These are phyloP conservation scores for Aspergillus quadrilineatus DNA, from an alignment of 2,329 filamentous ascomycete genomes.

Conservation along the genomic window DNA sequence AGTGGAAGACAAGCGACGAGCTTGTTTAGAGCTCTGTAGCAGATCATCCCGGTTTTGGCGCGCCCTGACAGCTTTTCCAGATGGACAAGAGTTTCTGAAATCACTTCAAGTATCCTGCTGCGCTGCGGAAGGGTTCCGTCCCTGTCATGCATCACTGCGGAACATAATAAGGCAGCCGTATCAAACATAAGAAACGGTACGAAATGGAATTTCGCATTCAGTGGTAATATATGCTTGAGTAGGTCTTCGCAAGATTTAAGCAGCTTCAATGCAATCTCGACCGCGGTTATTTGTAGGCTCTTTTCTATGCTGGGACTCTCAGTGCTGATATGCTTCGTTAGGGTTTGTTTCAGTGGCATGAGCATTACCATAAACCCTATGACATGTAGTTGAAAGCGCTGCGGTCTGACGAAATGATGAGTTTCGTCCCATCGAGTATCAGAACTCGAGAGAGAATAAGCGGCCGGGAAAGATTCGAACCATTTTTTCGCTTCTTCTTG, in stretches of 20 bases:
- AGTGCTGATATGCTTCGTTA: constrained; percentile 36
- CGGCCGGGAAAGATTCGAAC: constrained; percentile 45
- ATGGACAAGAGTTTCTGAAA: constrained; percentile 39
- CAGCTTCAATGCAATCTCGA: constrained; percentile 48
- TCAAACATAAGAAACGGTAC: constrained; percentile 55
- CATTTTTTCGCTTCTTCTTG: constrained; percentile 42
- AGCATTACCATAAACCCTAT: constrained; percentile 49
- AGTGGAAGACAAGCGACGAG: constrained; percentile 21
- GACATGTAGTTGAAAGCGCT: constrained; percentile 49
- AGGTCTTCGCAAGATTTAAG: constrained; percentile 43
- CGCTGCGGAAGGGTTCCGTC: constrained; percentile 43
- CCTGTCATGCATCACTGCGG: constrained; percentile 53
- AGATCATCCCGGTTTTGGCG: constrained; percentile 27
- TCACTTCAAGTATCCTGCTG: constrained; percentile 42
- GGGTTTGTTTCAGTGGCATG: constrained; percentile 47
- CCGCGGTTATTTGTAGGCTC: constrained; percentile 42
- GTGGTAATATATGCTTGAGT: constrained; percentile 43
- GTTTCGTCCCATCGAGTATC: constrained; percentile 45
- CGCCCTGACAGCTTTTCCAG: constrained; percentile 25
- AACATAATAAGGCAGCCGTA: constrained; percentile 52
- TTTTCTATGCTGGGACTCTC: constrained; percentile 36
- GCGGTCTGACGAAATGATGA: constrained; percentile 47
- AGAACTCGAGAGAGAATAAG: constrained; percentile 41
- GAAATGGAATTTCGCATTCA: constrained; percentile 52
- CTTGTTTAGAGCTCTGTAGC: constrained; percentile 23